Evolutionary conservation across 1,284 basidiomycete species (phyloP).

Genomic region (Cutaneotrichosporon sp.): DNA sequence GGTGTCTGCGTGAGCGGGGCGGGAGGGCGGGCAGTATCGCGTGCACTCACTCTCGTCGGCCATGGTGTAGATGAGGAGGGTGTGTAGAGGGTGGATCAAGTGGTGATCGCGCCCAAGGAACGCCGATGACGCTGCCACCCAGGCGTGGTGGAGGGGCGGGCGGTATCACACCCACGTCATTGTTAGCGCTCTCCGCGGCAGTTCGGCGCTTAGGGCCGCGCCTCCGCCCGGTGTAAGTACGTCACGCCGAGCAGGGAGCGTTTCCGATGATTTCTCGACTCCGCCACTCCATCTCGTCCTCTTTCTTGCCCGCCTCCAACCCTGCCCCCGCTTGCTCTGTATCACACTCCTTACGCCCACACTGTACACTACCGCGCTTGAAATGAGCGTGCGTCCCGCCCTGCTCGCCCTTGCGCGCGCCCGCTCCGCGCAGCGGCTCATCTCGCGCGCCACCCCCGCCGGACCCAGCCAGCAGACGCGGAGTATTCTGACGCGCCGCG

Average conservation of each 20-base stretch:
- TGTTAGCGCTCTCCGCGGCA: too few species aligned
- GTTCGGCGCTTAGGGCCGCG: not conserved
- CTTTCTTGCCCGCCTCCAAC: not conserved
- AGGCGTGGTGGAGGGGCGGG: too few species aligned
- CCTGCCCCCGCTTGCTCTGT: too few species aligned
- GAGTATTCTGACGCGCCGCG: slow-evolving; percentile 11
- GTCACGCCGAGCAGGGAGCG: not conserved
- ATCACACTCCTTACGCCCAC: not conserved
- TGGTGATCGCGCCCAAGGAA: not conserved
- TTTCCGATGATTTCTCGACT: not conserved
- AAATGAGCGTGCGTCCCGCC: slow-evolving; percentile 3
- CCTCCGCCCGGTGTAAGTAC: not conserved
- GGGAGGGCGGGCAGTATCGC: too few species aligned
- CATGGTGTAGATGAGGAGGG: slow-evolving; percentile 16
- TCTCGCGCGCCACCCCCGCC: not conserved
- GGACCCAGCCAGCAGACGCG: not conserved
- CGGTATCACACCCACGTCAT: not conserved
- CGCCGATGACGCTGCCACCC: not conserved
- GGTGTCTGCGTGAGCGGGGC: slow-evolving; percentile 21
- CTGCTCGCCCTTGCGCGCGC: slow-evolving; percentile 2
- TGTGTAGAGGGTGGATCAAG: too few species aligned
- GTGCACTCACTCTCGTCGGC: slow-evolving; percentile 23
- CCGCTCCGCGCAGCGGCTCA: not conserved
- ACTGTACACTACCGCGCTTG: not conserved
- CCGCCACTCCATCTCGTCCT: not conserved